Percentiles rank a stretch among this genome's conserved stretches.
These are phyloP conservation scores for Monosporascus sp. DNA, from an alignment of 2,329 filamentous ascomycete species.

Conservation along the genomic window DNA sequence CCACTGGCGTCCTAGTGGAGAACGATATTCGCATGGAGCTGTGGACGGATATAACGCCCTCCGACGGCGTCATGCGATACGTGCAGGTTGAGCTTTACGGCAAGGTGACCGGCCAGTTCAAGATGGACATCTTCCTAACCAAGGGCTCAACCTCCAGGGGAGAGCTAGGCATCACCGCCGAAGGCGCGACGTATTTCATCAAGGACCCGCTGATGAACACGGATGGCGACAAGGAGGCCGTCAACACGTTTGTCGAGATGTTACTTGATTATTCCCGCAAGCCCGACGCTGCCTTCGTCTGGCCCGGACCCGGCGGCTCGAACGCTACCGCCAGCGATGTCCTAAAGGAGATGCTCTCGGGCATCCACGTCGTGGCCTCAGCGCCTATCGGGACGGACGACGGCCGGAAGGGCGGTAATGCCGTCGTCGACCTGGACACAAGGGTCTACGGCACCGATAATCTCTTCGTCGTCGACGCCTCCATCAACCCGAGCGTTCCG, in stretches of 20 bases:
- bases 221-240: conserved; percentile 3
- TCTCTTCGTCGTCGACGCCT: conserved; percentile 7
- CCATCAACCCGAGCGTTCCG: conserved; percentile 7
- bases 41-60: conserved; percentile 34
- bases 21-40: conserved; percentile 47
- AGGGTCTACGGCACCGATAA: conserved; percentile 10
- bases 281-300: conserved; percentile 27
- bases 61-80: conserved; percentile 11
- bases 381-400: conserved; percentile 28
- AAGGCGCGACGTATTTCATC: background rate
- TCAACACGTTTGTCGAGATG: background rate
- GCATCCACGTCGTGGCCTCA: conserved; percentile 31
- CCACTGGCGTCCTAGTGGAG: conserved; percentile 44
- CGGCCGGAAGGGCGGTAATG: conserved; percentile 11
- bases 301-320: conserved; percentile 36
- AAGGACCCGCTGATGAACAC: conserved; percentile 1
- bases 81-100: conserved; percentile 11
- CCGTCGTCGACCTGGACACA: conserved; percentile 7
- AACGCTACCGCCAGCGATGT: conserved; percentile 36
- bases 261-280: conserved; percentile 1
- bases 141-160: conserved; percentile 11
- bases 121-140: conserved; percentile 13
- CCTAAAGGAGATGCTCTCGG: conserved; percentile 23
- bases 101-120: conserved; percentile 5
- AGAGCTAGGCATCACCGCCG: background rate